phyloP scores from a whole-genome alignment of 345 rosid species.

The Citropsis articulata region DNA sequence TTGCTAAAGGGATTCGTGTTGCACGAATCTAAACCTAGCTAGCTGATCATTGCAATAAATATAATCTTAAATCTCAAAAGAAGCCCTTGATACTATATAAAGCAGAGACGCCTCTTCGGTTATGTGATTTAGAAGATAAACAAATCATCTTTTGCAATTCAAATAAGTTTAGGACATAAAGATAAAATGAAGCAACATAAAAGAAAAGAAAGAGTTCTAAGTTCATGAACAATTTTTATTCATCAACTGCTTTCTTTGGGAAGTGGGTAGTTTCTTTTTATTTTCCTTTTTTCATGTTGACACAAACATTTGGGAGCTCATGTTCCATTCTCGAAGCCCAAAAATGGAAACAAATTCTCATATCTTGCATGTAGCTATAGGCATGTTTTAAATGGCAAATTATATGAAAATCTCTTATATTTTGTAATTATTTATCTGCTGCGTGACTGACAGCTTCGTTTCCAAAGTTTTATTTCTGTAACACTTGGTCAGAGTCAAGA shows the following conservation, averaged over 20 bases:
- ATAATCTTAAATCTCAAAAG: neutral
- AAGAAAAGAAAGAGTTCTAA: neutral
- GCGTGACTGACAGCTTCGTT: constrained; percentile 18
- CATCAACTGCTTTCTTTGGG: neutral
- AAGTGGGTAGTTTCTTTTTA: neutral
- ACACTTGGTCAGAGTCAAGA: constrained; percentile 10
- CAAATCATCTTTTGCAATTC: neutral
- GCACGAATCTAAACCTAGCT: neutral
- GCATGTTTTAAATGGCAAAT: neutral
- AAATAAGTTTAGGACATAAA: constrained; percentile 1
- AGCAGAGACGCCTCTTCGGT: neutral
- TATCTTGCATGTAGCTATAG: too few species aligned
- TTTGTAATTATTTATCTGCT: neutral
- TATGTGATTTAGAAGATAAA: neutral
- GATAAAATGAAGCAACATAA: neutral
- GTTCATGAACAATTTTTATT: neutral
- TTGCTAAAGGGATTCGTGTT: neutral
- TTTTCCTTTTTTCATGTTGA: neutral
- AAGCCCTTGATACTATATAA: neutral
- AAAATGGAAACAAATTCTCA: neutral
- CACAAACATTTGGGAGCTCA: neutral
- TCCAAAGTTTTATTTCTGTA: constrained; percentile 6
- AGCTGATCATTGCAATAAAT: too few species aligned
- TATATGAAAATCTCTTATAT: neutral
- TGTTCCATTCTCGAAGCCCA: neutral